A percentile compares a stretch with the other conserved stretches of the same genome.
phyloP scores from a whole-genome alignment of 2,329 filamentous ascomycete species.

The Cladosporium sp. region DNA sequence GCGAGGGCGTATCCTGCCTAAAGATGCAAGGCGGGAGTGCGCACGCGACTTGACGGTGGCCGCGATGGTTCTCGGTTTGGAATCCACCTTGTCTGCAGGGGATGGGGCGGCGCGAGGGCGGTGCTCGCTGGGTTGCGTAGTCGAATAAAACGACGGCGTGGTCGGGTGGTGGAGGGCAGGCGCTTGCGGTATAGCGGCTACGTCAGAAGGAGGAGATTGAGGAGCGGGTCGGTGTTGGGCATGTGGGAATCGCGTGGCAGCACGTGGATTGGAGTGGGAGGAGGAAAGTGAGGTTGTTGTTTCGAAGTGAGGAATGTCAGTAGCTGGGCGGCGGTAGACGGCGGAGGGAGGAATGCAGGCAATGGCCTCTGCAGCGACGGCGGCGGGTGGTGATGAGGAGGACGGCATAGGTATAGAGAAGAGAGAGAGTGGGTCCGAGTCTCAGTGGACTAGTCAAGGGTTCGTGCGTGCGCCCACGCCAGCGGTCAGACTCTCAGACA shows the following conservation, averaged over 20 bases:
- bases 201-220: not conserved
- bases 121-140: conserved; percentile 2
- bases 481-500: conserved; percentile 12
- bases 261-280: conserved; percentile 6
- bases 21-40: conserved; percentile 30
- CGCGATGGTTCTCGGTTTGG: conserved; percentile 20
- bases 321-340: not conserved
- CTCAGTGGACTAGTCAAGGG: conserved; percentile 2
- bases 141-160: not conserved
- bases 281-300: not conserved
- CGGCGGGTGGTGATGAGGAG: conserved; percentile 4
- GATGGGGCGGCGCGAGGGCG: conserved; percentile 9
- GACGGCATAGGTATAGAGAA: conserved; percentile 6
- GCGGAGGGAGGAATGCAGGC: conserved; percentile 9
- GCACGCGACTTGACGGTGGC: conserved; percentile 27
- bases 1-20: conserved; percentile 26
- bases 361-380: not conserved
- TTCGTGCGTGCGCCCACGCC: conserved; percentile 1
- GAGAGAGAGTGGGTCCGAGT: conserved; percentile 1
- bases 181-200: conserved; percentile 6
- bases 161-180: not conserved
- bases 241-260: conserved; percentile 9
- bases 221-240: not conserved
- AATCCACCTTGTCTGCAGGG: conserved; percentile 29
- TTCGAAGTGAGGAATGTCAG: conserved; percentile 2